Base-by-base conservation (phyloP, 108 stramenopile genomes). In the Cyclostephanos tholiformis region DNA sequence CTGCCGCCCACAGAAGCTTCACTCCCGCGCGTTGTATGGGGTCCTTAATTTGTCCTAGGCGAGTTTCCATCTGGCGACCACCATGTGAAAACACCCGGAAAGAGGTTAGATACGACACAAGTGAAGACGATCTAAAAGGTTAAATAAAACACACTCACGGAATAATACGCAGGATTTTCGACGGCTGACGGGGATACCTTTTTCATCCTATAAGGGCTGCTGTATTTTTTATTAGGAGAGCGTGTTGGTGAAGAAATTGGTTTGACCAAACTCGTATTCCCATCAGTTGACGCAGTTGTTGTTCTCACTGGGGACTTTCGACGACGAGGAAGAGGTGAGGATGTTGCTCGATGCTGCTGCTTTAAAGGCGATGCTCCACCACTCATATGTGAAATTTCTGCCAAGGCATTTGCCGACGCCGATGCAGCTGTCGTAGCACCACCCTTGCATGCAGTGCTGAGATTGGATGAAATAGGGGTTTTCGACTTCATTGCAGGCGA, bases 11-110 rank as follows among this genome's bases (percentile, higher is more conserved):
- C 39, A 95, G 77, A 0, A 95, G 66, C 41, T 87, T 63, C 30
- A 84, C 70, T 27, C 93, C 89, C 51, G 91, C 91, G 25, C 91
- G 85, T 67, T 92, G 88, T 57, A 92, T 91, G 2, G 93, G 91
- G 59, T 95, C 89, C 66, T 84, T 89, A 65, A 85, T 87, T 46
- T 88, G 63, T 71, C 77, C 46, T 50, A 77, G 63, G 19, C 67
- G 71, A 41, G 77, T 32, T 39, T 78, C 80, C 65, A 77, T 72
- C 76, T 76, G 51, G 11, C 25, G 41, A 25, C 0, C 12, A 9
- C 10, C 20, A 6, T 65, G 23, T 53, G 52, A 43, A 26, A 43
- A 43, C 7, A 35, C 12, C 53, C 30, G 22, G 7, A 46, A 51
- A 19, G 29, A 67, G 8, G 32, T 38, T 41, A 71, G 41, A 32